Evolutionary conservation across 768 basidiomycete genomes (phyloP), one percentile per base, ranked within the genome.

Genomic region (Collybia sordida): DNA sequence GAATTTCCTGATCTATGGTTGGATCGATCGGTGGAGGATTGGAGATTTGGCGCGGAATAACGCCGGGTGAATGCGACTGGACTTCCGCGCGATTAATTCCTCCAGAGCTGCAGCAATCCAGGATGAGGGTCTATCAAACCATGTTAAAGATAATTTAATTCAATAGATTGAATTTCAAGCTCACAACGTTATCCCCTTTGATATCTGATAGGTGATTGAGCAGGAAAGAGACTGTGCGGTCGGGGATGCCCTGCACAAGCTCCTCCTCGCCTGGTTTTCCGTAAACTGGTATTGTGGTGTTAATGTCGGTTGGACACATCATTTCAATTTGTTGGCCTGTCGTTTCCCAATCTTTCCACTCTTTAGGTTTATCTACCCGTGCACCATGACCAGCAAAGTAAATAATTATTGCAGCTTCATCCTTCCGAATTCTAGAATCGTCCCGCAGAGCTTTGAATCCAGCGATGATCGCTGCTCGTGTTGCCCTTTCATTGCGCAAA

Each of bases 321-420:
- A 64, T 61, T 49, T 70, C 72, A 49, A 70, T 72, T 34, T 60
- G 58, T 14, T 51, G 58, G 25, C 58, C 67, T 36, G 50, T 56
- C 19, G 61, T 64, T 40, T 51, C 54, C 61, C 56, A 65, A 34
- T 64, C 61, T 4, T 40, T 49, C 72, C 67, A 67, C 0, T 50
- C 55, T 2, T 17, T 1, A 0, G 76, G 76, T 39, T 64, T 66
- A 1, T 57, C 37, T 14, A 60, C 56, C 25, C 69, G 58, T 5
- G 68, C 62, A n/a, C 76, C 77, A 45, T 78, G 77, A 12, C 75
- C 77, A 17, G 76, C 68, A 41, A 65, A 79, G 52, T 69, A 78
- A 27, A 78, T 70, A 36, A 76, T 43, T 27, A 77, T 71, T 6
- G 70, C 63, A 41, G 67, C 64, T 8, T 65, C 59, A 19, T 64